Percentiles rank a stretch among this genome's conserved stretches.
Conservation (phyloP, 139 green algal species). For the Diplosphaera chodatii region DNA sequence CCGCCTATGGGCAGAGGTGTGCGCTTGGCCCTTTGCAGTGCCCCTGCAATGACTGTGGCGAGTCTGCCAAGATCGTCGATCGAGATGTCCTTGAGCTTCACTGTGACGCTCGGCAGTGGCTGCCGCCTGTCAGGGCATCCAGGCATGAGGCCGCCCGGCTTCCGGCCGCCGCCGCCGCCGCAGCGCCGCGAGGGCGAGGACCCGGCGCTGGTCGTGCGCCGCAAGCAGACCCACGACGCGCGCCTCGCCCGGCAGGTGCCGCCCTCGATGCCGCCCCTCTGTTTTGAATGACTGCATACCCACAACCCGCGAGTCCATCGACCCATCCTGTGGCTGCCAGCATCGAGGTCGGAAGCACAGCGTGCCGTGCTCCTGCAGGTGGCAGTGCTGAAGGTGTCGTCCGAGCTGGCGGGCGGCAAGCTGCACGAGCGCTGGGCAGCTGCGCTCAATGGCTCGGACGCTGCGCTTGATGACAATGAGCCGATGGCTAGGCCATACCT, state of each 20-base stretch:
- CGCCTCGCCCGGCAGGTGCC: not conserved
- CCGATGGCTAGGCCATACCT: not conserved
- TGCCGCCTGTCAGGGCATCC: not conserved
- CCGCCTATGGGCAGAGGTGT: not conserved
- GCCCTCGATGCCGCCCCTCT: too few species aligned
- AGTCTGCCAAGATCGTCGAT: too few species aligned
- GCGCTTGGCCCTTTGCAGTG: not conserved
- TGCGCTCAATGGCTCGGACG: not conserved
- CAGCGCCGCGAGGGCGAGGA: not conserved
- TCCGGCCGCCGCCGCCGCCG: not conserved
- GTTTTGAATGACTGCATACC: too few species aligned
- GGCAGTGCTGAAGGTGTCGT: not conserved
- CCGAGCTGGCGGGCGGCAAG: not conserved
- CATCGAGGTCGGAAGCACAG: too few species aligned
- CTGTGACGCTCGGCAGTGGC: too few species aligned
- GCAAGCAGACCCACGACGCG: not conserved
- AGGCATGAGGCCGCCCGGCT: not conserved
- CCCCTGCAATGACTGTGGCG: too few species aligned
- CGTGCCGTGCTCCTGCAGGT: too few species aligned
- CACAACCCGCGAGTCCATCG: too few species aligned
- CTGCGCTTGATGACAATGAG: not conserved
- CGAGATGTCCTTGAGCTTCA: too few species aligned
- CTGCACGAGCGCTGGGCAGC: not conserved
- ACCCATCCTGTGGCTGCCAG: too few species aligned
- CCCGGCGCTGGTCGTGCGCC: not conserved